Evolutionary conservation across 805 yeast species (phyloP).

Genomic region (Metschnikowia drakensbergensis): DNA sequence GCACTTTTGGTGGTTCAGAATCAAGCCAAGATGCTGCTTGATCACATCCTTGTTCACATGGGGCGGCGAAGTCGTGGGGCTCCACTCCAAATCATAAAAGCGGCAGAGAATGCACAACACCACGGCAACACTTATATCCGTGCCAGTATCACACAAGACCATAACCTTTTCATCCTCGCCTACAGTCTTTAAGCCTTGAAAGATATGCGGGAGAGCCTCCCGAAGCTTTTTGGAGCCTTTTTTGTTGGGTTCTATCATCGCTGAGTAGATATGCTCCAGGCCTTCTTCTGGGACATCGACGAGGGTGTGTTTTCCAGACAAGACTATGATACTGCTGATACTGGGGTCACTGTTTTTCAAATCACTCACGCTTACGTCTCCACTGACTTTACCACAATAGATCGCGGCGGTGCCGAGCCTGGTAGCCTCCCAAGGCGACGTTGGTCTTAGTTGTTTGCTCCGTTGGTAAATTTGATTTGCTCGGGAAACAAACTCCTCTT

Average conservation of each 20-base stretch:
- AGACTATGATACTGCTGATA: constrained; percentile 20
- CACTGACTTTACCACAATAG: constrained; percentile 23
- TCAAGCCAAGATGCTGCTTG: constrained; percentile 49
- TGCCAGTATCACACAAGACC: constrained; percentile 60
- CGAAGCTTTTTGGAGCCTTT: constrained; percentile 66
- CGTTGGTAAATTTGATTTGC: constrained; percentile 16
- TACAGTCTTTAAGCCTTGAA: constrained; percentile 18
- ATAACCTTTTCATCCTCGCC: constrained; percentile 22
- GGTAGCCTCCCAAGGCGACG: constrained; percentile 11
- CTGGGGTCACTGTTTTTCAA: constrained; percentile 1
- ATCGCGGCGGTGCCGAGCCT: constrained; percentile 25
- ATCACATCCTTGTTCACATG: constrained; percentile 49
- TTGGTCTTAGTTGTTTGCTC: not conserved
- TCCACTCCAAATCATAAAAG: constrained; percentile 44
- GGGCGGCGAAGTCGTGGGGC: constrained; percentile 8
- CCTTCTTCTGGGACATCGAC: constrained; percentile 11
- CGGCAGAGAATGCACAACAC: constrained; percentile 49
- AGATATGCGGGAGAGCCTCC: constrained; percentile 40
- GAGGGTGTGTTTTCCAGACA: constrained; percentile 19
- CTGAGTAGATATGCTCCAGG: constrained; percentile 11
- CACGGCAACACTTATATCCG: constrained; percentile 64
- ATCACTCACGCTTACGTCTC: constrained; percentile 11
- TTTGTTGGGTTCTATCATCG: constrained; percentile 41
- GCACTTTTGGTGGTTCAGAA: constrained; percentile 29
- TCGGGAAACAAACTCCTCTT: constrained; percentile 20